phyloP scores from a whole-genome alignment of 495 filamentous ascomycete species.

The Pseudomonodictys pantanalensis region DNA sequence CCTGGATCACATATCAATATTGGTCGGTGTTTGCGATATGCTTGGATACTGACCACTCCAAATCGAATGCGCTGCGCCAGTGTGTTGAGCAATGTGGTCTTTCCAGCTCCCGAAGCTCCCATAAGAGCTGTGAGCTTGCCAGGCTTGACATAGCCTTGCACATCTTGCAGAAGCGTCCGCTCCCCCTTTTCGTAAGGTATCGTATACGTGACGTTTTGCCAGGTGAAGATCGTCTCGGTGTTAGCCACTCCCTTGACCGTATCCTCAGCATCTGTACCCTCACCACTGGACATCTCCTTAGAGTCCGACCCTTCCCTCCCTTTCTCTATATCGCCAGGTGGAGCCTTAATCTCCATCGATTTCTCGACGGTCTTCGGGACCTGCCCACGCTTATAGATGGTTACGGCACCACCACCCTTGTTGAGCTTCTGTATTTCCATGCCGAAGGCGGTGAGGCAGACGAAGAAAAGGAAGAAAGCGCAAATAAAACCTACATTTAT shows the following conservation, averaged over 20 bases:
- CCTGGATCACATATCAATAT: no score
- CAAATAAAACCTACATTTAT: slow-evolving; percentile 68
- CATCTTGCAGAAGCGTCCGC: slow-evolving; percentile 57
- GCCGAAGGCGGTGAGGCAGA: slow-evolving; percentile 55
- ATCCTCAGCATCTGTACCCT: slow-evolving; percentile 23
- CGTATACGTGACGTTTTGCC: slow-evolving; percentile 73
- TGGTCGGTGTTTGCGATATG: no score
- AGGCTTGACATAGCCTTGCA: slow-evolving; percentile 68
- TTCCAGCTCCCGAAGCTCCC: slow-evolving; percentile 65
- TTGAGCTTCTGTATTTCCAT: slow-evolving; percentile 70
- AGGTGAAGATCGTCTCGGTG: slow-evolving; percentile 72
- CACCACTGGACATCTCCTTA: slow-evolving; percentile 35
- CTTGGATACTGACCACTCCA: no score
- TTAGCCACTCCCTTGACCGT: slow-evolving; percentile 49
- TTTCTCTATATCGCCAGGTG: slow-evolving; percentile 51
- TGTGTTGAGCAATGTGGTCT: slow-evolving; percentile 65
- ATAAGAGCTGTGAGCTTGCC: slow-evolving; percentile 71
- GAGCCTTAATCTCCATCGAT: slow-evolving; percentile 45
- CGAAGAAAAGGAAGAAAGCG: slow-evolving; percentile 64
- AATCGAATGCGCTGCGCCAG: slow-evolving; percentile 55
- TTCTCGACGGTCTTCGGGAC: slow-evolving; percentile 53
- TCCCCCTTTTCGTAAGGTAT: slow-evolving; percentile 62
- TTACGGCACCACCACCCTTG: slow-evolving; percentile 66
- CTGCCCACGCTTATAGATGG: slow-evolving; percentile 64
- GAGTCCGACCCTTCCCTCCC: slow-evolving; percentile 39